Percentiles rank a stretch among this genome's conserved stretches.
Evolutionary conservation across 225 moss, liverwort and hornwort genomes (phyloP).

Genomic region (Lunularia cruciata): DNA sequence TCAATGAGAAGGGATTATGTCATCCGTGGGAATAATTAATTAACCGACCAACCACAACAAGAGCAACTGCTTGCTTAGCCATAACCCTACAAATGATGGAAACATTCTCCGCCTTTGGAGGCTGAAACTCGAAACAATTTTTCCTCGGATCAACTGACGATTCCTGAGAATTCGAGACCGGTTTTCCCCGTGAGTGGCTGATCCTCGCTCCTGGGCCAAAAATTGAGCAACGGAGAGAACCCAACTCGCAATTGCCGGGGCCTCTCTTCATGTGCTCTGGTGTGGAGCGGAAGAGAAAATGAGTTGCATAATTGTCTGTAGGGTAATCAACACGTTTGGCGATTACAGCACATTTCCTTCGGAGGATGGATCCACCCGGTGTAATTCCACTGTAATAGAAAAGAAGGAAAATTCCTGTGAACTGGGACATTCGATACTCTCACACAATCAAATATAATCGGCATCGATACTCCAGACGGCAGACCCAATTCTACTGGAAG

Average conservation of each 20-base stretch:
- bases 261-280: background rate
- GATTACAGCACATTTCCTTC: background rate
- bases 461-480: too few species aligned
- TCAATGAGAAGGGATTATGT: slow-evolving; percentile 4
- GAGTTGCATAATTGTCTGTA: background rate
- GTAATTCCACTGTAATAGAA: background rate
- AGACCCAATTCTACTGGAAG: too few species aligned
- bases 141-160: background rate
- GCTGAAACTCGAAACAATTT: background rate
- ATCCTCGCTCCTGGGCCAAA: background rate
- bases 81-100: slow-evolving; percentile 4
- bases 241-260: background rate
- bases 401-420: too few species aligned
- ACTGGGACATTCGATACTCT: too few species aligned
- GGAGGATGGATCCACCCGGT: background rate
- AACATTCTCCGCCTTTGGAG: background rate
- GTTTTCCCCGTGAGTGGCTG: background rate
- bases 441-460: too few species aligned
- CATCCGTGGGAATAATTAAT: background rate
- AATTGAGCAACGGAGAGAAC: background rate
- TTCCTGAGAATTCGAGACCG: background rate
- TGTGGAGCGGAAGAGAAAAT: too few species aligned
- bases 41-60: background rate
- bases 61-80: too few species aligned
- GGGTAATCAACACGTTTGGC: background rate